Percentiles rank a stretch among this genome's conserved stretches.
Evolutionary conservation across 169 alveolate genomes (phyloP).

Genomic region (Babesia bovis): DNA sequence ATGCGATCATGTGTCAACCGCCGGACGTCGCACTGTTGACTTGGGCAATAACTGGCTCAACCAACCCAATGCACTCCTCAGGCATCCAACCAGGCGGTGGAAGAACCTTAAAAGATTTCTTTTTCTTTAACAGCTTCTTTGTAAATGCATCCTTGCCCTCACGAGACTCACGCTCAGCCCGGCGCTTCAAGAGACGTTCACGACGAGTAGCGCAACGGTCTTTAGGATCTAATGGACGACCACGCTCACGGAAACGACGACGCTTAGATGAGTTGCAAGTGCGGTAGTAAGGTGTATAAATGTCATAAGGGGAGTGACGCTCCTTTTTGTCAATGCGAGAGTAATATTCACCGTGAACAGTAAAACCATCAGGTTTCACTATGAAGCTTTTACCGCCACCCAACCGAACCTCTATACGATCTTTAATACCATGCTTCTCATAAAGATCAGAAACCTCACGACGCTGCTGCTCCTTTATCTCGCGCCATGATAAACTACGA

Average conservation of each 20-base stretch:
- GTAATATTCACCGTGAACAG: constrained; percentile 63
- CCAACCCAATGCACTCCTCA: constrained; percentile 11
- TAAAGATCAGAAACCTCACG: constrained; percentile 36
- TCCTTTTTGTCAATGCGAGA: constrained; percentile 67
- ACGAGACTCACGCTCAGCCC: constrained; percentile 56
- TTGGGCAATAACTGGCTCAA: neutral
- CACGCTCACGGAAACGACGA: constrained; percentile 71
- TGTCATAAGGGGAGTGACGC: constrained; percentile 72
- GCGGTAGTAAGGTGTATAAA: constrained; percentile 69
- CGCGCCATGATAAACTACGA: constrained; percentile 40
- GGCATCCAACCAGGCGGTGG: constrained; percentile 34
- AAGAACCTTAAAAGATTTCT: constrained; percentile 27
- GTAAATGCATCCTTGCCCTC: constrained; percentile 36
- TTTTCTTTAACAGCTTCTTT: constrained; percentile 29
- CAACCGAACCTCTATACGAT: constrained; percentile 28
- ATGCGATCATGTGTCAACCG: neutral
- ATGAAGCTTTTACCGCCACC: constrained; percentile 52
- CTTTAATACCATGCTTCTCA: constrained; percentile 30
- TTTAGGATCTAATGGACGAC: constrained; percentile 68
- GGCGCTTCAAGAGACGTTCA: constrained; percentile 70
- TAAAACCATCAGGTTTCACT: constrained; percentile 64
- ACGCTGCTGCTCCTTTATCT: constrained; percentile 11
- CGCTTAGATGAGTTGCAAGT: constrained; percentile 71
- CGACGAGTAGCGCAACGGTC: constrained; percentile 72
- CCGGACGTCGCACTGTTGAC: neutral